Evolutionary conservation across 2,329 filamentous ascomycete species (phyloP), one percentile per base, ranked within the genome.

Genomic region (Aurifilum marmelostoma): DNA sequence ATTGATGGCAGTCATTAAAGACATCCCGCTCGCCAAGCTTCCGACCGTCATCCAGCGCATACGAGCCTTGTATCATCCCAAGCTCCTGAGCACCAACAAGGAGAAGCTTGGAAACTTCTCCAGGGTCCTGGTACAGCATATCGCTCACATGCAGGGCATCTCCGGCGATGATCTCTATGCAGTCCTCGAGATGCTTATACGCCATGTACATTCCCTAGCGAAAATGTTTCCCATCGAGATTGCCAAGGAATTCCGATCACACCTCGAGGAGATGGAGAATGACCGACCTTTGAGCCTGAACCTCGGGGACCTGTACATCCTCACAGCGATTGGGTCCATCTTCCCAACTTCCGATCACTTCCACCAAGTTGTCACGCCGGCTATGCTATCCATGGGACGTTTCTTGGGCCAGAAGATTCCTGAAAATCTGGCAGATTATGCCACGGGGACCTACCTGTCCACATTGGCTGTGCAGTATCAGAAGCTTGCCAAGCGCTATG

Each of bases 341-440:
- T 99, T 97, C 76, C 94, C 96, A 5, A 97, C 96, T 0, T 97
- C 94, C 0, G 96, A 99, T 79, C 94, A 98, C 80, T 99, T 98
- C 80, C 96, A 99, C 75, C 91, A 96, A 74, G 93, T 98, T 47
- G 91, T 93, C 54, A 99, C 96, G 1, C 96, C 96, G 1, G 92
- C 95, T 0, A 91, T 93, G 80, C 88, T 97, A 6, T 87, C 90
- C n/a, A 92, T 98, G 79, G 88, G 87, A 16, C 89, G 93, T 67
- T 97, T 92, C 79, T 85, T 99, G 34, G 93, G 91, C 1, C 89
- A 97, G 74, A 93, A 89, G 67, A 84, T 90, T 0, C 89, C 93
- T 0, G 83, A 87, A 58, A 83, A 82, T 9, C 79, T 93, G 4
- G 81, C 85, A 9, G 92, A 96, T 73, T 87, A 92, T 70, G 87